phyloP scores from a whole-genome alignment of 345 rosid species.

The Rhizophora apiculata region DNA sequence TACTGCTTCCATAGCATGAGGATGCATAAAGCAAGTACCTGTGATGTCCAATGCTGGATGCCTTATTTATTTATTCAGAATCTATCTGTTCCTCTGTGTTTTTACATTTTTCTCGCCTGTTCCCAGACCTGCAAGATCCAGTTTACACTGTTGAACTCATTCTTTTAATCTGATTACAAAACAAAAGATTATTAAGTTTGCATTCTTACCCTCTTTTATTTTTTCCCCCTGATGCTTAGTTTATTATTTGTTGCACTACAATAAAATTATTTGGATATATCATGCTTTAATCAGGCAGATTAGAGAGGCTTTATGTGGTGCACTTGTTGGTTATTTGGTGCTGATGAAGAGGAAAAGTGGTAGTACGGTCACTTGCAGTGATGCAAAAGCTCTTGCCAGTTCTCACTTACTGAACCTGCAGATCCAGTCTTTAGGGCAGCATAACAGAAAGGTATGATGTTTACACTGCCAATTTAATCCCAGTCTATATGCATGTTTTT shows the following conservation, averaged over 20 bases:
- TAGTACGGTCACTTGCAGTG: conserved; percentile 47
- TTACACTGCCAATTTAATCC: neutral
- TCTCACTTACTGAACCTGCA: conserved; percentile 51
- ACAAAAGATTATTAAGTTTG: neutral
- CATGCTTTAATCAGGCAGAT: conserved; percentile 67
- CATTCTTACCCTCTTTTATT: neutral
- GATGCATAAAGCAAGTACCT: neutral
- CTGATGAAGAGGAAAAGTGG: conserved; percentile 54
- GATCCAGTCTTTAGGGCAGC: conserved; percentile 70
- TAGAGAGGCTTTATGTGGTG: conserved; percentile 88
- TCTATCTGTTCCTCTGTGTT: neutral
- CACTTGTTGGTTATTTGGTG: conserved; percentile 88
- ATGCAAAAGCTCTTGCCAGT: conserved; percentile 59
- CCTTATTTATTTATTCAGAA: no score
- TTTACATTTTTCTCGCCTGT: neutral
- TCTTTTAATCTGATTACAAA: neutral
- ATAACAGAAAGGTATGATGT: conserved; percentile 67
- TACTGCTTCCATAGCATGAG: no score
- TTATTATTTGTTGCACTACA: neutral
- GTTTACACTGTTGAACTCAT: neutral
- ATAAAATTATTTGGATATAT: conserved; percentile 21
- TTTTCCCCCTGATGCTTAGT: neutral
- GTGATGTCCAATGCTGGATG: neutral
- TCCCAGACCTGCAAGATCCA: neutral
- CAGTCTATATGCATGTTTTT: neutral